These are phyloP conservation scores for Pyracantha coccinea DNA, from an alignment of 331 rosid genomes.

Conservation along the genomic window DNA sequence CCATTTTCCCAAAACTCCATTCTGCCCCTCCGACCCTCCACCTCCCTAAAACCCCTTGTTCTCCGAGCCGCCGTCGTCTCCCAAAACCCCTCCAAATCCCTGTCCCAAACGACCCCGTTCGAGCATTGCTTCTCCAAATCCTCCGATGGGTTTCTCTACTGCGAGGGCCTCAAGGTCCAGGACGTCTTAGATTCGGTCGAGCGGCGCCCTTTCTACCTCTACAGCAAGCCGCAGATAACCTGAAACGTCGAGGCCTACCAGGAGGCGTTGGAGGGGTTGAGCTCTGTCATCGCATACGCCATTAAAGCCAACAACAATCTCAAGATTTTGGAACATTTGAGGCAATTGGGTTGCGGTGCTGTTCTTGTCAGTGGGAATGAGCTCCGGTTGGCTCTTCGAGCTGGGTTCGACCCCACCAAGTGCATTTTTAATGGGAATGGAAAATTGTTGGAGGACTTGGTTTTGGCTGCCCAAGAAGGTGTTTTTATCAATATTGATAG, in stretches of 20 bases:
- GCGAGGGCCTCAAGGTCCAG: conserved; percentile 68
- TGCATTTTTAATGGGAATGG: conserved; percentile 94
- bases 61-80: conserved; percentile 54
- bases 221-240: conserved; percentile 85
- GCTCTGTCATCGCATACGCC: conserved; percentile 73
- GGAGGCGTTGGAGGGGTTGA: conserved; percentile 73
- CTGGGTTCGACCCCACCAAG: conserved; percentile 90
- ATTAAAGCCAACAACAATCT: conserved; percentile 89
- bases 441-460: conserved; percentile 83
- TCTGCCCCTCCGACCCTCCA: conserved; percentile 21
- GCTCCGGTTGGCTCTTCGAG: conserved; percentile 69
- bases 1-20: conserved; percentile 23
- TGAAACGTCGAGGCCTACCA: conserved; percentile 71
- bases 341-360: conserved; percentile 88
- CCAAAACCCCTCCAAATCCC: conserved; percentile 37
- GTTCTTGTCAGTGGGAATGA: conserved; percentile 98
- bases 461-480: conserved; percentile 71
- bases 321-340: conserved; percentile 86
- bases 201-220: conserved; percentile 80
- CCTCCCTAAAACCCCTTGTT: not conserved
- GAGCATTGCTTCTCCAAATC: conserved; percentile 71
- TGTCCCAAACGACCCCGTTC: conserved; percentile 26
- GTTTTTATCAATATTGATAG: conserved; percentile 88
- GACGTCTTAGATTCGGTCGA: conserved; percentile 85
- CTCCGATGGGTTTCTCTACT: conserved; percentile 72